Conservation (phyloP, 169 alveolate genomes). For the Theileria annulata region DNA sequence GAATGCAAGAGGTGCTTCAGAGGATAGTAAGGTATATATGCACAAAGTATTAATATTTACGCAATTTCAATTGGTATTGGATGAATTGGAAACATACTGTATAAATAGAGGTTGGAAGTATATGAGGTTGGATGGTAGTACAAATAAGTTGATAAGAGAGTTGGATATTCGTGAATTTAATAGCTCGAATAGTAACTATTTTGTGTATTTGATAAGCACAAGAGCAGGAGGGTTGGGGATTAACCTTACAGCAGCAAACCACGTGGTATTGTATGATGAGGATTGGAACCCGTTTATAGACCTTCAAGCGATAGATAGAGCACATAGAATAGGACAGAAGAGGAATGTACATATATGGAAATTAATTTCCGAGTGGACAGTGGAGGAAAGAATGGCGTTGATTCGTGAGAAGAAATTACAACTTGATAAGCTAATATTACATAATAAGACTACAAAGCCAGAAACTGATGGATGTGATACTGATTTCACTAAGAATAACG, state of each 20-base stretch:
- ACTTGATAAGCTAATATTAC: slow-evolving; percentile 81
- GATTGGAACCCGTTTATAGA: slow-evolving; percentile 99
- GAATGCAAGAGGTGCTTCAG: slow-evolving; percentile 19
- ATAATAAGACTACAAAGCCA: neutral
- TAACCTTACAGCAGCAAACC: slow-evolving; percentile 97
- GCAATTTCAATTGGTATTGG: slow-evolving; percentile 87
- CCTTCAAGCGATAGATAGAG: slow-evolving; percentile 98
- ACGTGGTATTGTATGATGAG: slow-evolving; percentile 97
- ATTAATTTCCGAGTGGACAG: slow-evolving; percentile 95
- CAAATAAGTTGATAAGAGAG: slow-evolving; percentile 86
- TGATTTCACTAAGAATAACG: slow-evolving; percentile 39
- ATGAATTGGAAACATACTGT: slow-evolving; percentile 87
- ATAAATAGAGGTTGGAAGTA: slow-evolving; percentile 87
- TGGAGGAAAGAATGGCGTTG: slow-evolving; percentile 98
- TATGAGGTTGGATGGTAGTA: slow-evolving; percentile 89
- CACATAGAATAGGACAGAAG: slow-evolving; percentile 98
- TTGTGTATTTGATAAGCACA: slow-evolving; percentile 85
- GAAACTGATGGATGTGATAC: neutral
- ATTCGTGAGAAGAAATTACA: slow-evolving; percentile 91
- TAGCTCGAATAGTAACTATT: slow-evolving; percentile 75
- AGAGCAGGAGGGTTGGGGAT: slow-evolving; percentile 98
- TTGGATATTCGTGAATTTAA: slow-evolving; percentile 88
- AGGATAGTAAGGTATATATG: slow-evolving; percentile 62
- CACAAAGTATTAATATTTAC: slow-evolving; percentile 88
- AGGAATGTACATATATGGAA: slow-evolving; percentile 96